These are phyloP conservation scores for Coemansia biformis DNA, from an alignment of 192 early-diverging fungal species.

Conservation along the genomic window DNA sequence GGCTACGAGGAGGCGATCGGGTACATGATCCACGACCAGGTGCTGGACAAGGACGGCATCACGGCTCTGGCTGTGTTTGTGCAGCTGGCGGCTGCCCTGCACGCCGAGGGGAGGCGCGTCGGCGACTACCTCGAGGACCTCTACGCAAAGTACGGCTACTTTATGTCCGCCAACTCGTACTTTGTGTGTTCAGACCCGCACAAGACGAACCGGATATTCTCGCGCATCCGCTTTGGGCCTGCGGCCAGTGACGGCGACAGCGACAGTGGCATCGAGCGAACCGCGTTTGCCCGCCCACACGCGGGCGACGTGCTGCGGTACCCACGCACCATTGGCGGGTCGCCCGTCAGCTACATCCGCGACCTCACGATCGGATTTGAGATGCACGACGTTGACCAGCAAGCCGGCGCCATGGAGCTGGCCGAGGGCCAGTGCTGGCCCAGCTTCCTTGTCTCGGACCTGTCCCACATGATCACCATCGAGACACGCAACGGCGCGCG, in stretches of 20 bases:
- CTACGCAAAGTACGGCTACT: conserved; percentile 75
- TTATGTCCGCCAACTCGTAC: conserved; percentile 82
- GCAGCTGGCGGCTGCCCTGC: conserved; percentile 64
- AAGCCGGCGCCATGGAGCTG: neutral
- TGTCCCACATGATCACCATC: conserved; percentile 91
- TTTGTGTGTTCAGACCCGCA: conserved; percentile 74
- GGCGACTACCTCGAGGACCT: conserved; percentile 65
- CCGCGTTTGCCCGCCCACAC: conserved; percentile 6
- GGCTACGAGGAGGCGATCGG: conserved; percentile 95
- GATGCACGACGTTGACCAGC: conserved; percentile 51
- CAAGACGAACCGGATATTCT: conserved; percentile 70
- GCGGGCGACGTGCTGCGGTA: conserved; percentile 56
- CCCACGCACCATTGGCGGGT: conserved; percentile 63
- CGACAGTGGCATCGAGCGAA: conserved; percentile 12
- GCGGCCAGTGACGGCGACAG: neutral
- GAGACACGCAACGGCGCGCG: conserved; percentile 63
- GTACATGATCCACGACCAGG: conserved; percentile 70
- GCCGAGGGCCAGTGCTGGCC: conserved; percentile 51
- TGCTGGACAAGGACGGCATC: conserved; percentile 91
- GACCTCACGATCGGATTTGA: conserved; percentile 90
- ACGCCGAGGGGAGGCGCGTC: conserved; percentile 58
- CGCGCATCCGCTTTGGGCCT: conserved; percentile 73
- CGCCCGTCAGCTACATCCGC: conserved; percentile 66
- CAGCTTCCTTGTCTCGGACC: conserved; percentile 63
- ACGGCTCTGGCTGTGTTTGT: conserved; percentile 75